These are phyloP conservation scores for Vanrija pseudolonga DNA, from an alignment of 1,284 basidiomycete genomes.

Conservation along the genomic window DNA sequence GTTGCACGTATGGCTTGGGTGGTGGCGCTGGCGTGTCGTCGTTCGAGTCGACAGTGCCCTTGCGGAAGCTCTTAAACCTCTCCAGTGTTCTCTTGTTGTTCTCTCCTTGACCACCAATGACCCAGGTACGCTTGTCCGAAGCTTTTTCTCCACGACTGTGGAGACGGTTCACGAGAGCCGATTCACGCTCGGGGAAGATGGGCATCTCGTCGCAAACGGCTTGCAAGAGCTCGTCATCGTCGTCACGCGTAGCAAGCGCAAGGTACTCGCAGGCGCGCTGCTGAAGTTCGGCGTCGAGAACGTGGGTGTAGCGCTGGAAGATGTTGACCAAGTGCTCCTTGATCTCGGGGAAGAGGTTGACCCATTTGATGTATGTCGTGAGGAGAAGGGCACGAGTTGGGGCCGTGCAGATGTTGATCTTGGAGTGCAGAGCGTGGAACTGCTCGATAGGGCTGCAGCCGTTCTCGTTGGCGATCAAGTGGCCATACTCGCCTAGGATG, in stretches of 20 bases:
- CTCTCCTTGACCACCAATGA: constrained; percentile 88
- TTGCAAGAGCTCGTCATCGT: constrained; percentile 87
- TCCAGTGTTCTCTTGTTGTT: constrained; percentile 69
- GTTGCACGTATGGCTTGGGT: constrained; percentile 6
- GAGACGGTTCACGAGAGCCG: constrained; percentile 76
- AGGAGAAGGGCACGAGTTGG: constrained; percentile 87
- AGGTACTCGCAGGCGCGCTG: constrained; percentile 98
- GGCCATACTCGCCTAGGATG: constrained; percentile 94
- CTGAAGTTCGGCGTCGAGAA: constrained; percentile 96
- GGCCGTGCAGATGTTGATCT: constrained; percentile 91
- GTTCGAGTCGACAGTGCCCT: constrained; percentile 50
- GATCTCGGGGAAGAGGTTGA: constrained; percentile 98
- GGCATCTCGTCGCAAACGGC: constrained; percentile 99
- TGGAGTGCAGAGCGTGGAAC: constrained; percentile 88
- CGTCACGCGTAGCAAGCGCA: constrained; percentile 71
- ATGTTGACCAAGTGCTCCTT: constrained; percentile 89
- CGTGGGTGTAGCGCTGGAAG: constrained; percentile 95
- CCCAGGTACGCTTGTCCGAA: constrained; percentile 91
- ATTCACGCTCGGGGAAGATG: constrained; percentile 91
- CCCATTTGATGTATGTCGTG: constrained; percentile 92
- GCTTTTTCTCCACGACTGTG: constrained; percentile 85
- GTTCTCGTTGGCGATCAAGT: constrained; percentile 90
- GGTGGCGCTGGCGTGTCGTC: constrained; percentile 4
- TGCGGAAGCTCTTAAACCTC: constrained; percentile 54
- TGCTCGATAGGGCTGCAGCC: constrained; percentile 94